Evolutionary conservation across 805 yeast species (phyloP).

Genomic region (Isabelozyma rhagii): DNA sequence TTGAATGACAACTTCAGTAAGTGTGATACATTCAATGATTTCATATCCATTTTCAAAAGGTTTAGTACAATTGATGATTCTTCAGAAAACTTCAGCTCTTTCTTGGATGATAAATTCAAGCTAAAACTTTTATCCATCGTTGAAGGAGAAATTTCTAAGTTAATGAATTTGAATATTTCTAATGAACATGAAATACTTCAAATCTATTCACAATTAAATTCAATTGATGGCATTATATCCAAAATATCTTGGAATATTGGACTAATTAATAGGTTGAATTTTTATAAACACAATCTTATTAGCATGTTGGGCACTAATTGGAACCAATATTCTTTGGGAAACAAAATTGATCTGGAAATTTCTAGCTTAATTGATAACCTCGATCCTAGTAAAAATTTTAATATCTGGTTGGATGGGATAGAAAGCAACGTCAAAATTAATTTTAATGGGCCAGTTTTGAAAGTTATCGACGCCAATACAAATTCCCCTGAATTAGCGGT

Average conservation of each 20-base stretch:
- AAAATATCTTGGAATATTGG: slow-evolving; percentile 15
- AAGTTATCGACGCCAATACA: slow-evolving; percentile 22
- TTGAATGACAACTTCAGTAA: slow-evolving; percentile 22
- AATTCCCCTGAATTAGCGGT: slow-evolving; percentile 32
- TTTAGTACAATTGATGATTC: slow-evolving; percentile 13
- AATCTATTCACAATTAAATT: not conserved
- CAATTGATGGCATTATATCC: slow-evolving; percentile 1
- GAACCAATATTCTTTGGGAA: slow-evolving; percentile 49
- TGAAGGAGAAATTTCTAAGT: slow-evolving; percentile 19
- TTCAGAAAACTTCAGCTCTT: slow-evolving; percentile 12
- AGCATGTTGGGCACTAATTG: slow-evolving; percentile 32
- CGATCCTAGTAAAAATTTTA: slow-evolving; percentile 38
- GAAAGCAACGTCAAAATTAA: slow-evolving; percentile 3
- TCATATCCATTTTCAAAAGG: slow-evolving; percentile 18
- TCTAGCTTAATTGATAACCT: slow-evolving; percentile 43
- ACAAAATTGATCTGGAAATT: slow-evolving; percentile 52
- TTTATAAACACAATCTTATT: slow-evolving; percentile 19
- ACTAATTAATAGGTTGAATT: slow-evolving; percentile 17
- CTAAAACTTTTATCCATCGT: slow-evolving; percentile 27
- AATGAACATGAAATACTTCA: slow-evolving; percentile 1
- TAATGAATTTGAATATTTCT: slow-evolving; percentile 11
- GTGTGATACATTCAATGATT: slow-evolving; percentile 27
- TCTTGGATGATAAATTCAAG: slow-evolving; percentile 36
- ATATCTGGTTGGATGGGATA: slow-evolving; percentile 44
- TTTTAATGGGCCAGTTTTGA: slow-evolving; percentile 36